Evolutionary conservation across 2,329 filamentous ascomycete species (phyloP), one percentile per base, ranked within the genome.

Genomic region (Fusarium euwallaceae): DNA sequence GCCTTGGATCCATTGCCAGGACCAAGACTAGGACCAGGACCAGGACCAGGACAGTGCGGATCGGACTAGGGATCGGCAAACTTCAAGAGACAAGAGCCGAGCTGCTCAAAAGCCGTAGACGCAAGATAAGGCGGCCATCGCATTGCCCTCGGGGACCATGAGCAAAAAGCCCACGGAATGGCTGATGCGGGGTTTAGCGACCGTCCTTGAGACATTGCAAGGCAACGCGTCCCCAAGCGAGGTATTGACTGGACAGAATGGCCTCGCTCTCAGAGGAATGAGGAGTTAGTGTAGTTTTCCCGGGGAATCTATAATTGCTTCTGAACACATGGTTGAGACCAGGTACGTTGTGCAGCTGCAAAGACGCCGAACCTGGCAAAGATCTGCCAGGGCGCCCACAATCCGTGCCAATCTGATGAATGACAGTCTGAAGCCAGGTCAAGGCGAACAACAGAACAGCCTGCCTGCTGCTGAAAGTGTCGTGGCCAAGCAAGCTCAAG

Each of bases 301-400:
- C 78, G 79, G 60, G 77, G 68, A 71, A 80, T 79, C 75, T 78
- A 80, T 78, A 79, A 78, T 80, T 80, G 77, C 79, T 80, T 81
- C 69, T 80, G 70, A 56, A 53, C 41, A 67, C 64, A 67, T 65
- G 69, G 66, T 60, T 32, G 45, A 70, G 61, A 67, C 62, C 48
- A 73, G 69, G 48, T 41, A 64, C 63, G 64, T 61, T 56, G 27
- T 73, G 48, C 72, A 63, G 58, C 68, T 71, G 55, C 55, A 45
- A 39, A 45, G 48, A 34, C 43, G 45, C 58, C 43, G 27, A 64
- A 51, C 22, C 27, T 20, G 66, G 69, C 29, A 70, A 64, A 51
- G 69, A 74, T 72, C 71, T 45, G 64, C 65, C 53, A 41, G 24
- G 22, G 34, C 48, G 32, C 24, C 60, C 51, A 64, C 48, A 41